Evolutionary conservation across 2,329 filamentous ascomycete species (phyloP), one percentile per base, ranked within the genome.

Genomic region (Paracoccidioides lutzii): DNA sequence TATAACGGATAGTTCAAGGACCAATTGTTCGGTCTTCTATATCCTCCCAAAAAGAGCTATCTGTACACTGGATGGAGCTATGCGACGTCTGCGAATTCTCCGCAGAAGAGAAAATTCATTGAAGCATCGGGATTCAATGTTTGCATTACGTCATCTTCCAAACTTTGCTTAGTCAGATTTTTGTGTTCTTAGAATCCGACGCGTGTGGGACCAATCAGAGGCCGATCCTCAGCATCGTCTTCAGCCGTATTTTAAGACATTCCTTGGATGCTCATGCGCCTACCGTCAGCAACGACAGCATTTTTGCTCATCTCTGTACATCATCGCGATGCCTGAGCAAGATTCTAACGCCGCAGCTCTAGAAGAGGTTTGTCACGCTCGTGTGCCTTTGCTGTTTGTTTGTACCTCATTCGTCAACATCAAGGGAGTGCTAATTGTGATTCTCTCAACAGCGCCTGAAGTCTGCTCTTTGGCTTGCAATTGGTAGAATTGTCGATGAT

Each of bases 401-500:
- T 5, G 9, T 14, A 9, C 40, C 22, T 8, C 5, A 30, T 46
- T 15, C 30, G 6, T 37, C 28, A 32, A 10, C 14, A n/a, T 12
- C 7, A 28, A 30, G 33, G 37, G 22, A 14, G 3, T 28, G 28
- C 49, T 48, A 37, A 56, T 30, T 52, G 9, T 50, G 22, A 15
- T 14, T 38, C 33, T 8, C 52, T 22, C n/a, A 38, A 52, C 61
- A 95, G 85, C 83, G 85, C 60, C 80, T 93, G 64, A 94, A 94
- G 76, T 83, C 87, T 40, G 86, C 87, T 12, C 80, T 95, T 30
- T 95, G 89, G 89, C 85, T 85, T 65, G 81, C 84, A 30, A 81
- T 95, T 58, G 88, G 88, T 61, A 87, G 89, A 67, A 91, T 94
- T 58, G 87, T 95, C 60, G 91, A 97, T 68, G 84, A 91, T 61